Evolutionary conservation across 2,329 filamentous ascomycete species (phyloP).

Genomic region (Colletotrichum sansevieriae): DNA sequence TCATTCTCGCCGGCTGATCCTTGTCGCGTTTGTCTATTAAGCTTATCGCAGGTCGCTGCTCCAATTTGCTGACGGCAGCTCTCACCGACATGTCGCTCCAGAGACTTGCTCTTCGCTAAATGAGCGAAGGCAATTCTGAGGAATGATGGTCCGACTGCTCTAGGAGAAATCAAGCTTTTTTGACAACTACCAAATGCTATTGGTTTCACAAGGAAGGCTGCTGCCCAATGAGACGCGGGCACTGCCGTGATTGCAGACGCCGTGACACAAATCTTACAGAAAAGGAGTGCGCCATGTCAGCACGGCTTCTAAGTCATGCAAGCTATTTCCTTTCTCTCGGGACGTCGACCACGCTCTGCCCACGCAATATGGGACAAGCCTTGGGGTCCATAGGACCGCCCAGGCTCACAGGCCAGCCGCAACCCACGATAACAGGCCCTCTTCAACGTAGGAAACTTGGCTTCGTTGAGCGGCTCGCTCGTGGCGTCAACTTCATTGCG

Average conservation of each 20-base stretch:
- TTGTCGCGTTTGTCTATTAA: slow-evolving; percentile 11
- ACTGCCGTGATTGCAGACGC: too few relatives aligned
- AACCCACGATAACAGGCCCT: not conserved
- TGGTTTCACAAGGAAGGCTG: not conserved
- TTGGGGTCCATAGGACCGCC: not conserved
- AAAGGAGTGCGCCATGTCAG: not conserved
- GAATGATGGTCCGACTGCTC: not conserved
- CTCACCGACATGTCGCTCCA: slow-evolving; percentile 15
- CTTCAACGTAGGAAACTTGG: slow-evolving; percentile 10
- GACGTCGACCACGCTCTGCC: not conserved
- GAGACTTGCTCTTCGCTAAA: not conserved
- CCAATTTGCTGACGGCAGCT: not conserved
- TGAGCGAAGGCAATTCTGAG: not conserved
- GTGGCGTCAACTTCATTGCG: slow-evolving; percentile 32
- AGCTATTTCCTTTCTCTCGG: not conserved
- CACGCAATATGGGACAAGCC: not conserved
- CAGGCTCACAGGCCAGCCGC: slow-evolving; percentile 3
- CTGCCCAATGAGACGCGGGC: too few relatives aligned
- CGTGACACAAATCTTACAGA: too few relatives aligned
- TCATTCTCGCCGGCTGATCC: slow-evolving; percentile 13
- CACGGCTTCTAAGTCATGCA: slow-evolving; percentile 5
- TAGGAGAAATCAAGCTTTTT: slow-evolving; percentile 33
- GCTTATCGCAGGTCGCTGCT: slow-evolving; percentile 30
- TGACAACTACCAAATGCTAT: slow-evolving; percentile 15
- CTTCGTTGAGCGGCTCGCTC: slow-evolving; percentile 20